phyloP scores from a whole-genome alignment of 805 yeast genomes.

The Tetrapisispora namnaoensis region DNA sequence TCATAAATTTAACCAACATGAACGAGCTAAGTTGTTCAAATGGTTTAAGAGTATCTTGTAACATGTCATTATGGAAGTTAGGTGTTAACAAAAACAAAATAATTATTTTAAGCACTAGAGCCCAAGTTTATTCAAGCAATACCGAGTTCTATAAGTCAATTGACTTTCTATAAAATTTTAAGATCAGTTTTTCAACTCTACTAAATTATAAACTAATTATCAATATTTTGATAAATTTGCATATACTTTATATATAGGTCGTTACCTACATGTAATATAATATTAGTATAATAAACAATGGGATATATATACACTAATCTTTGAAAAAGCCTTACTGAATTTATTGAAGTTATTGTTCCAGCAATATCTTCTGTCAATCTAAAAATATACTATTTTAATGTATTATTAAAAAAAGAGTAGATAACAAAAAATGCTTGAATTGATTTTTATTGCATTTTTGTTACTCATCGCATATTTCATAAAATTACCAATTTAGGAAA shows the following conservation, averaged over 20 bases:
- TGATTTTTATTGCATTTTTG: too few species aligned
- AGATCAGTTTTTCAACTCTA: neutral
- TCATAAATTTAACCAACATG: slow-evolving; percentile 11
- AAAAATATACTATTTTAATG: too few species aligned
- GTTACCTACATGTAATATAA: neutral
- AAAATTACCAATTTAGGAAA: neutral
- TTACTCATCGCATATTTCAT: neutral
- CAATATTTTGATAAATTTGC: neutral
- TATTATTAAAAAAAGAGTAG: too few species aligned
- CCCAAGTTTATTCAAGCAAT: slow-evolving; percentile 10
- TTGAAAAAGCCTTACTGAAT: too few species aligned
- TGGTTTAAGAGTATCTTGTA: slow-evolving; percentile 12
- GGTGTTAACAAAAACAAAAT: slow-evolving; percentile 10
- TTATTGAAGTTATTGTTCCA: too few species aligned
- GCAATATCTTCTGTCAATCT: too few species aligned
- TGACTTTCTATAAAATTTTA: slow-evolving; percentile 8
- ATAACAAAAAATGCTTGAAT: too few species aligned
- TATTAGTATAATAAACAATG: too few species aligned
- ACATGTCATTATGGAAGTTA: slow-evolving; percentile 19
- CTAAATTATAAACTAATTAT: neutral
- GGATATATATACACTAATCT: neutral
- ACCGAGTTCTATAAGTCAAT: slow-evolving; percentile 12
- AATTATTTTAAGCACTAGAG: slow-evolving; percentile 16
- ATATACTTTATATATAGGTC: neutral
- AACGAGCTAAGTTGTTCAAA: slow-evolving; percentile 2